phyloP scores from a whole-genome alignment of 192 early-diverging fungal genomes.

The Umbelopsis ramanniana region DNA sequence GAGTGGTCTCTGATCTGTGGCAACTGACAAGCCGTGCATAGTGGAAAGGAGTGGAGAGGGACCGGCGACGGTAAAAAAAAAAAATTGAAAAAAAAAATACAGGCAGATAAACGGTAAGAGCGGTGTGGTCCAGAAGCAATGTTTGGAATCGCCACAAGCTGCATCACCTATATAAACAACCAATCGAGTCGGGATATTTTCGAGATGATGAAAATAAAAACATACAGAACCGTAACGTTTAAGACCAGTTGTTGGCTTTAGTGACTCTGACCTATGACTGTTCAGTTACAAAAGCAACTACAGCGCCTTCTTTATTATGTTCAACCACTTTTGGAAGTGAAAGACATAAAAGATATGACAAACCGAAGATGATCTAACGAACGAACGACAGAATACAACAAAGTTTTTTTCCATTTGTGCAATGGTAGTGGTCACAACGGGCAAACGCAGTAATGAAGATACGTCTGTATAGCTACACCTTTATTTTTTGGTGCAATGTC shows the following conservation, averaged over 20 bases:
- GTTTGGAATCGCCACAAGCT: neutral
- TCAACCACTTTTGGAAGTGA: too few species aligned
- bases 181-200: neutral
- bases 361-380: too few species aligned
- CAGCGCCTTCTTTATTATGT: too few species aligned
- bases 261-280: constrained; percentile 1
- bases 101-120: neutral
- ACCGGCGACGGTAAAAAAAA: neutral
- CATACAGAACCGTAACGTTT: constrained; percentile 14
- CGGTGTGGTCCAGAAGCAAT: neutral
- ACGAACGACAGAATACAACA: too few species aligned
- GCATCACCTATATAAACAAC: constrained; percentile 13
- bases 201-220: neutral
- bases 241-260: neutral
- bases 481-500: too few species aligned
- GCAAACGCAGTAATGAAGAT: too few species aligned
- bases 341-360: too few species aligned
- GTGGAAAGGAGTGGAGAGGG: neutral
- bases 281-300: constrained; percentile 21
- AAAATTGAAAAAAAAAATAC: neutral
- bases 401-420: too few species aligned
- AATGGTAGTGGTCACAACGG: too few species aligned
- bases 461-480: too few species aligned
- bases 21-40: neutral
- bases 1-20: neutral